A percentile compares a stretch with the other conserved stretches of the same genome.
Evolutionary conservation across 306 rosid genomes (phyloP).

Genomic region (Trifolium repens): DNA sequence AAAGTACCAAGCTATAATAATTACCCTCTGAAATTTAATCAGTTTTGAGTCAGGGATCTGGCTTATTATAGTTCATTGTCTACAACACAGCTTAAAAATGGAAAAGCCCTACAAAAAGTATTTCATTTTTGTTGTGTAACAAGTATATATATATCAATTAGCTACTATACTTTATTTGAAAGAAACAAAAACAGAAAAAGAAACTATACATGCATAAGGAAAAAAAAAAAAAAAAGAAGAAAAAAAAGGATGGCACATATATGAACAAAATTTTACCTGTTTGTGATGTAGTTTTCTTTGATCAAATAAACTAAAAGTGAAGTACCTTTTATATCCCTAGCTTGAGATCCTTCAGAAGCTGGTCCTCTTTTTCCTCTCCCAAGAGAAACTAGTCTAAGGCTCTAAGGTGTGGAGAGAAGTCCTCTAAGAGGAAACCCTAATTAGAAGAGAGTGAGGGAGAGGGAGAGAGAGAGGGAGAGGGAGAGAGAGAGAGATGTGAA

Average conservation of each 20-base stretch:
- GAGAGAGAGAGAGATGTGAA: constrained; percentile 37
- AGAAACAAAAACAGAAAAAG: constrained; percentile 44
- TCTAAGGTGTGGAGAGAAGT: constrained; percentile 53
- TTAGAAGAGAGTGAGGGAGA: constrained; percentile 33
- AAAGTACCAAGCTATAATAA: constrained; percentile 28
- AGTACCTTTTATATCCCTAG: constrained; percentile 52
- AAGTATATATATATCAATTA: background rate
- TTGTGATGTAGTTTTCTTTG: constrained; percentile 62
- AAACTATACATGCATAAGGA: constrained; percentile 40
- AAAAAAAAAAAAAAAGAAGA: constrained; percentile 37
- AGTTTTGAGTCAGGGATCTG: constrained; percentile 40
- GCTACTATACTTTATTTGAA: constrained; percentile 37
- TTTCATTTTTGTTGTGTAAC: constrained; percentile 31
- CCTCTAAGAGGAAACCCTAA: constrained; percentile 70
- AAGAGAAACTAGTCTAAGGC: constrained; percentile 51
- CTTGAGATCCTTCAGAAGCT: constrained; percentile 50
- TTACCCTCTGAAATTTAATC: constrained; percentile 38
- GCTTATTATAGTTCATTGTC: constrained; percentile 33
- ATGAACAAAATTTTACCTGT: constrained; percentile 60
- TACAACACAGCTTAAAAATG: constrained; percentile 27
- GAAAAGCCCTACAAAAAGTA: constrained; percentile 45
- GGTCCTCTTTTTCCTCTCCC: constrained; percentile 43
- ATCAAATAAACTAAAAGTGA: constrained; percentile 54
- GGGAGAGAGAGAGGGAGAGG: constrained; percentile 28
- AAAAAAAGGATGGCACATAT: constrained; percentile 42